These are phyloP conservation scores for Syzygium jambos DNA, from an alignment of 345 rosid genomes.

Conservation along the genomic window DNA sequence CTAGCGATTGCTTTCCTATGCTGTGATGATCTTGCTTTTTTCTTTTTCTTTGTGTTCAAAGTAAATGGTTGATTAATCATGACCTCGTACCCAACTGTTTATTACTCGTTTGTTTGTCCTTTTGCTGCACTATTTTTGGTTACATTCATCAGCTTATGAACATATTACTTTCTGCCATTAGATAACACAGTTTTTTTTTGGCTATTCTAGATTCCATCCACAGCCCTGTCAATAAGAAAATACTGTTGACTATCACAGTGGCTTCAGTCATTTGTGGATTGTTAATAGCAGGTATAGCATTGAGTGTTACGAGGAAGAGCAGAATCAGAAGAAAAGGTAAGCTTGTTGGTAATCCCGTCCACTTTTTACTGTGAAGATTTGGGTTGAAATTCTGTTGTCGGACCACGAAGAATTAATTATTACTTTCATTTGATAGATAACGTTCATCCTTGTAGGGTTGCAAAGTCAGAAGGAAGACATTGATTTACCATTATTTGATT, in stretches of 20 bases:
- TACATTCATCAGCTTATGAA: neutral
- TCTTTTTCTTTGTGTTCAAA: neutral
- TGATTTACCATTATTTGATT: neutral
- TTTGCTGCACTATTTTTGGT: neutral
- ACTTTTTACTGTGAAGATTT: neutral
- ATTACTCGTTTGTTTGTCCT: neutral
- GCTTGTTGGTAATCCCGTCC: neutral
- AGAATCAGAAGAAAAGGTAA: neutral
- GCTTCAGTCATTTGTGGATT: neutral
- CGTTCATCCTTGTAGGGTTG: neutral
- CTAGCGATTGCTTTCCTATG: no score
- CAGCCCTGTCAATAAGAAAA: neutral
- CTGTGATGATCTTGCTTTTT: neutral
- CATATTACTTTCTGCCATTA: neutral
- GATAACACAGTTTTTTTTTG: neutral
- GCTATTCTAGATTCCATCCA: neutral
- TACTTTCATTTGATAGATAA: neutral
- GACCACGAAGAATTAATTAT: neutral
- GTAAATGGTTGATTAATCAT: neutral
- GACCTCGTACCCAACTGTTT: no score
- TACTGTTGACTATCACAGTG: neutral
- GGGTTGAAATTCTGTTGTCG: neutral
- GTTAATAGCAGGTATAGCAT: neutral
- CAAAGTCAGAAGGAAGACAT: neutral
- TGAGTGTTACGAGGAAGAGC: neutral